Evolutionary conservation across 768 basidiomycete genomes (phyloP), one percentile per base, ranked within the genome.

Genomic region (Lentinus tigrinus): DNA sequence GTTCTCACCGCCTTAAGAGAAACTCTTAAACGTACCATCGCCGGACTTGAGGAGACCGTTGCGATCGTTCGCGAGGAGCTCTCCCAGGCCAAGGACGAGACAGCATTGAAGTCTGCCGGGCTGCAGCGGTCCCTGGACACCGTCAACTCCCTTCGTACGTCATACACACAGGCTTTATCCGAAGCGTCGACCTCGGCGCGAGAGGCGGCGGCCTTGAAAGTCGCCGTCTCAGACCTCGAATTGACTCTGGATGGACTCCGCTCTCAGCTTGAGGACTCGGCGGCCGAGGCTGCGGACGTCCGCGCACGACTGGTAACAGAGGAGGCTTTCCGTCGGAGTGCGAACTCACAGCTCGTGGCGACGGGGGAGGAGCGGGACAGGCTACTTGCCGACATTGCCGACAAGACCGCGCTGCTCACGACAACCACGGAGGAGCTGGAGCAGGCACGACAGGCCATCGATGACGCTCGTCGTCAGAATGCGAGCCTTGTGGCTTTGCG

Each of bases 341-440:
- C 54, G 54, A 50, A 56, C 54, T 61, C 54, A 44, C 54, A 56
- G 56, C 44, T 52, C 38, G 43, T 43, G 28, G 40, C 54, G 16
- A 43, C 38, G 47, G 38, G 40, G 50, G 37, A 40, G 19, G 34
- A 43, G 36, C 44, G 39, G 23, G 54, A 56, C 49, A 36, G 27
- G n/a, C 50, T 61, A n/a, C 27, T 56, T 16, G 46, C 59, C 54
- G 59, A 61, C 50, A 51, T 74, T 47, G 58, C 62, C 14, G 67
- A 67, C 52, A 70, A 70, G 57, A 66, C 65, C 61, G 43, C 56
- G 31, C 70, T 64, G 57, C 59, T 73, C 31, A 65, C 63, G 34
- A 65, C 68, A 24, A 31, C 58, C 54, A 58, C 64, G 40, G 58
- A 68, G 24, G 56, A 63, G 23, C 59, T 64, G 37, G 36, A 40